These are phyloP conservation scores for Kodamaea ohmeri DNA, from an alignment of 1,139 yeast species.

Conservation along the genomic window DNA sequence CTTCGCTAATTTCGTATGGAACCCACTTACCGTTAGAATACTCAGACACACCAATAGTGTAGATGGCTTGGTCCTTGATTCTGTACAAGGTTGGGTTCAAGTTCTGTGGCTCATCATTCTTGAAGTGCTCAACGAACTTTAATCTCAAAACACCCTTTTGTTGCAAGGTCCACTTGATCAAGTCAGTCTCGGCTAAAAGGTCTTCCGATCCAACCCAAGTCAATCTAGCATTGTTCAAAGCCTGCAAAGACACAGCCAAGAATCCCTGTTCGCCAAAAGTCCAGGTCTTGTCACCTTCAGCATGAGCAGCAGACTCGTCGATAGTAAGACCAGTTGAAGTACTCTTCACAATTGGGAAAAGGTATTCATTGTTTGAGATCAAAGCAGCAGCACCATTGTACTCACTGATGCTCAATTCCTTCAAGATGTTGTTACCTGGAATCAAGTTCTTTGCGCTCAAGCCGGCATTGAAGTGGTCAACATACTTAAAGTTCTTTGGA, in stretches of 20 bases:
- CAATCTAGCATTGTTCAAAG: slow-evolving; percentile 73
- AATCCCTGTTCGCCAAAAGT: slow-evolving; percentile 79
- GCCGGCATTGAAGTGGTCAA: slow-evolving; percentile 60
- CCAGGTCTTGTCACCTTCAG: slow-evolving; percentile 59
- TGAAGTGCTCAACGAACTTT: slow-evolving; percentile 50
- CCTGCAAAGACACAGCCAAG: slow-evolving; percentile 80
- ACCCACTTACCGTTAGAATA: slow-evolving; percentile 65
- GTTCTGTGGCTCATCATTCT: slow-evolving; percentile 41
- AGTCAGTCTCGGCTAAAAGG: slow-evolving; percentile 48
- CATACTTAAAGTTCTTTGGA: slow-evolving; percentile 65
- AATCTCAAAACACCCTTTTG: slow-evolving; percentile 62
- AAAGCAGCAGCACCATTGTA: slow-evolving; percentile 45
- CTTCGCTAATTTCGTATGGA: slow-evolving; percentile 51
- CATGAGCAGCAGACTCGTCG: slow-evolving; percentile 35
- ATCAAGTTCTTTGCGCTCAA: slow-evolving; percentile 27
- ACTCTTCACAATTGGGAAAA: slow-evolving; percentile 72
- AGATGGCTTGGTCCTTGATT: slow-evolving; percentile 65
- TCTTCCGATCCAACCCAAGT: slow-evolving; percentile 74
- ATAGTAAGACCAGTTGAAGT: slow-evolving; percentile 65
- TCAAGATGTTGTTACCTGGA: slow-evolving; percentile 22
- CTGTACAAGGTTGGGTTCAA: slow-evolving; percentile 56
- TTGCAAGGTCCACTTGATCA: slow-evolving; percentile 76
- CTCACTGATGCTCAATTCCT: slow-evolving; percentile 16
- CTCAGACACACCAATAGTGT: slow-evolving; percentile 65
- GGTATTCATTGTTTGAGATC: slow-evolving; percentile 49